A percentile compares a stretch with the other conserved stretches of the same genome.
Conservation (phyloP, 2,329 filamentous ascomycete genomes). For the Claviceps africana region DNA sequence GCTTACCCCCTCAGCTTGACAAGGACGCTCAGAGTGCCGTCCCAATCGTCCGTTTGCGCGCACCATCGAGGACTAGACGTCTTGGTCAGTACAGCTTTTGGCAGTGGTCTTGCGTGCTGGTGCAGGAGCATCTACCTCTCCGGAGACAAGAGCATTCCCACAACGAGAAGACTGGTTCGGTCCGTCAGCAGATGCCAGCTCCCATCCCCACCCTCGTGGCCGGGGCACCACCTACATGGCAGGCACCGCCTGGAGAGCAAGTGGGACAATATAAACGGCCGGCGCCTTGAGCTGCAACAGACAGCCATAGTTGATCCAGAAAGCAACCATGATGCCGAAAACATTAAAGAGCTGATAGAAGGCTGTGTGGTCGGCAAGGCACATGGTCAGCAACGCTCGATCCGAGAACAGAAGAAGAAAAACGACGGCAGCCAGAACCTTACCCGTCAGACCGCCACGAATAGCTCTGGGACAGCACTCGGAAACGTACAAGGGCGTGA, state of each 20-base stretch:
- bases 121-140: slow-evolving; percentile 20
- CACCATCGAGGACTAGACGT: slow-evolving; percentile 49
- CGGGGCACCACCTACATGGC: slow-evolving; percentile 28
- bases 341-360: slow-evolving; percentile 38
- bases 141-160: slow-evolving; percentile 46
- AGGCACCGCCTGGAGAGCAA: slow-evolving; percentile 51
- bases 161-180: slow-evolving; percentile 30
- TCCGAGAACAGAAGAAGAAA: background rate
- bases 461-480: slow-evolving; percentile 37
- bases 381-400: background rate
- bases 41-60: slow-evolving; percentile 54
- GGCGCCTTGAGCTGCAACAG: slow-evolving; percentile 31
- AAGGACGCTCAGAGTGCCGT: slow-evolving; percentile 43
- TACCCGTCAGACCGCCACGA: slow-evolving; percentile 33
- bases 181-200: background rate
- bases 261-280: slow-evolving; percentile 44
- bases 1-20: slow-evolving; percentile 30
- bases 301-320: slow-evolving; percentile 40
- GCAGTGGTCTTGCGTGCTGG: background rate
- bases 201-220: too few relatives aligned
- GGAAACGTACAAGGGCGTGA: slow-evolving; percentile 31
- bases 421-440: background rate
- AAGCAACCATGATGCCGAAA: slow-evolving; percentile 27
- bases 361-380: slow-evolving; percentile 11
- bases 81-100: slow-evolving; percentile 5